Evolutionary conservation across 2,329 filamentous ascomycete species (phyloP).

Genomic region (Incumbomyces lentus): DNA sequence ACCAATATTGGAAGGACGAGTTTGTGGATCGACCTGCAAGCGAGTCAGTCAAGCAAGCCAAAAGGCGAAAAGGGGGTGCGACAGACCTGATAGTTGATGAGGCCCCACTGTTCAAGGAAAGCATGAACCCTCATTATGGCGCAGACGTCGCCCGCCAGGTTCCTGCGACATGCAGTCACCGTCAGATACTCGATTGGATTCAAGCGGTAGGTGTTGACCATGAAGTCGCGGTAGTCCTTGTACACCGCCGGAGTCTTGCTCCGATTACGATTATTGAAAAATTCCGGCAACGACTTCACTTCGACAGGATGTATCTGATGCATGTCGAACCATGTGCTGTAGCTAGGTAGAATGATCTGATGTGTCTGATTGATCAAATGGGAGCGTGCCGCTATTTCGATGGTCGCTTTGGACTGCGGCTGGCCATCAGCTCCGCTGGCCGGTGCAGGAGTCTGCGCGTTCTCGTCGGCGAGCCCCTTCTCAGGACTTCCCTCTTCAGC

Average conservation of each 20-base stretch:
- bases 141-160: constrained; percentile 93
- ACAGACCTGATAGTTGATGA: constrained; percentile 94
- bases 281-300: constrained; percentile 88
- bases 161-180: constrained; percentile 88
- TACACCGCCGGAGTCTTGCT: constrained; percentile 97
- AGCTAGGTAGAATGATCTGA: constrained; percentile 91
- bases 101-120: constrained; percentile 95
- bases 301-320: constrained; percentile 81
- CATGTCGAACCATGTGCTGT: constrained; percentile 99
- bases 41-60: too few species aligned
- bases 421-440: constrained; percentile 42
- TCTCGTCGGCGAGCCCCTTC: constrained; percentile 34
- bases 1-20: constrained; percentile 86
- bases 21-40: constrained; percentile 81
- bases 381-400: constrained; percentile 79
- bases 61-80: background rate
- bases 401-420: constrained; percentile 65
- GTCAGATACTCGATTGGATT: constrained; percentile 95
- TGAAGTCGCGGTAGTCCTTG: constrained; percentile 98
- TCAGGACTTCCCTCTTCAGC: constrained; percentile 32
- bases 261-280: constrained; percentile 95
- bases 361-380: constrained; percentile 91
- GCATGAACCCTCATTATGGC: constrained; percentile 98
- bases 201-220: constrained; percentile 97
- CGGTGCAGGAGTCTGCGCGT: constrained; percentile 25